phyloP scores from a whole-genome alignment of 129 eudicot genomes.

The Rutidosis leptorrhynchoides region DNA sequence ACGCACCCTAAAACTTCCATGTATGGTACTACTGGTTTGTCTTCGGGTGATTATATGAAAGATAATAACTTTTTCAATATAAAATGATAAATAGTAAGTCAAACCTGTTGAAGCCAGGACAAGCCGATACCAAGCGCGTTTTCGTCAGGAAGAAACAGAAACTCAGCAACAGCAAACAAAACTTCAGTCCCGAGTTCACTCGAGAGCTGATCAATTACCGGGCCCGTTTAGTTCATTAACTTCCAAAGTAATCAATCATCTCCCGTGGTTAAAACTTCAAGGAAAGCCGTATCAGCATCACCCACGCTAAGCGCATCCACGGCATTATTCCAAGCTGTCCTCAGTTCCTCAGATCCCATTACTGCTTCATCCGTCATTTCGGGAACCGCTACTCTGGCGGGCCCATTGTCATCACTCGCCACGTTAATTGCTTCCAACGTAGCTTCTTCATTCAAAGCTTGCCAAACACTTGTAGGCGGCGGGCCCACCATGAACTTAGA shows the following conservation, averaged over 20 bases:
- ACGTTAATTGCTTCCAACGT: constrained; percentile 95
- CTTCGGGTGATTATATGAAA: too few relatives aligned
- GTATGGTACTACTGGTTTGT: too few relatives aligned
- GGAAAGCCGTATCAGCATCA: constrained; percentile 85
- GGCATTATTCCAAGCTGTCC: constrained; percentile 94
- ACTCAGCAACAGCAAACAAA: constrained; percentile 73
- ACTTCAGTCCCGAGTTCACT: constrained; percentile 71
- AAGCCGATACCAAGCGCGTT: constrained; percentile 71
- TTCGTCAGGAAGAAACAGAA: constrained; percentile 70
- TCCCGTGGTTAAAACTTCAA: constrained; percentile 79
- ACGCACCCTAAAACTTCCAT: too few relatives aligned
- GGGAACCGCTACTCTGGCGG: constrained; percentile 68
- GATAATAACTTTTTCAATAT: too few relatives aligned
- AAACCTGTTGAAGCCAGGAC: constrained; percentile 97
- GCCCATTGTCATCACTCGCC: constrained; percentile 88
- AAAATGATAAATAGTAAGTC: neutral
- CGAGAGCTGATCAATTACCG: constrained; percentile 81
- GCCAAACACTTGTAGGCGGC: constrained; percentile 99
- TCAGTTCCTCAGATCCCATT: constrained; percentile 86
- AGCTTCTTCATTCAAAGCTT: constrained; percentile 97
- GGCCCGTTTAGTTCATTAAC: constrained; percentile 87
- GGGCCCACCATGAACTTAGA: constrained; percentile 94
- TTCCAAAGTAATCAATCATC: constrained; percentile 91
- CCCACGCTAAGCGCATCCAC: constrained; percentile 91
- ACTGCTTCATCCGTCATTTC: constrained; percentile 81